Evolutionary conservation across 495 filamentous ascomycete species (phyloP), one percentile per base, ranked within the genome.

Genomic region (Neurospora sublineolata): DNA sequence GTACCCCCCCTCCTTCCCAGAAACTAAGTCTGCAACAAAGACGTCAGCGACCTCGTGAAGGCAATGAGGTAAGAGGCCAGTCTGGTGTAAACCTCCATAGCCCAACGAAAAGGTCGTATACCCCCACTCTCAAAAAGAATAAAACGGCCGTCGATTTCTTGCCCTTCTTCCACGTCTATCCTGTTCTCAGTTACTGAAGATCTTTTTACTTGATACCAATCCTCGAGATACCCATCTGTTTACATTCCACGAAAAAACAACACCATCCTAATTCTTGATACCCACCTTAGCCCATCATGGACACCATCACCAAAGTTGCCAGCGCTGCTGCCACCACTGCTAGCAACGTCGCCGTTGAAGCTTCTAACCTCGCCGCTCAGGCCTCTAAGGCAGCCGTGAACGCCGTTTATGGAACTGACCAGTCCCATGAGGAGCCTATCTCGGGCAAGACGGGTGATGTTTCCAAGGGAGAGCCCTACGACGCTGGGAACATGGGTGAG

Each of bases 381-480:
- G 52, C 52, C 52, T 64, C 52, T 8, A 64, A 64, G 52, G 52
- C 52, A 36, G 86, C 85, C 36, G 81, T 82, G 58, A 83, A 82
- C 69, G 81, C 79, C 44, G 83, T 89, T 74, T 89, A 82, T 82
- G 87, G 87, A 16, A 82, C 83, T 67, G 73, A 71, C 68, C 68
- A 78, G 33, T 70, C 71, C 64, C 76, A 79, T 64, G 52, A 83
- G 72, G 87, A 89, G 76, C 87, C 87, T 30, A 74, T 87, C 67
- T 86, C 84, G 37, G 87, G 87, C 46, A 77, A 82, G 60, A 74
- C 77, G 16, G 87, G 87, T 23, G 81, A 88, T 70, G 83, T 83
- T 16, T 77, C 79, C n/a, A 83, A 83, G 64, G 86, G 86, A n/a
- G 84, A 88, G 77, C 87, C 87, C 0, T 89, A 85, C 72, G 87